These are phyloP conservation scores for Atkinsonella texensis DNA, from an alignment of 2,329 filamentous ascomycete genomes.

Conservation along the genomic window DNA sequence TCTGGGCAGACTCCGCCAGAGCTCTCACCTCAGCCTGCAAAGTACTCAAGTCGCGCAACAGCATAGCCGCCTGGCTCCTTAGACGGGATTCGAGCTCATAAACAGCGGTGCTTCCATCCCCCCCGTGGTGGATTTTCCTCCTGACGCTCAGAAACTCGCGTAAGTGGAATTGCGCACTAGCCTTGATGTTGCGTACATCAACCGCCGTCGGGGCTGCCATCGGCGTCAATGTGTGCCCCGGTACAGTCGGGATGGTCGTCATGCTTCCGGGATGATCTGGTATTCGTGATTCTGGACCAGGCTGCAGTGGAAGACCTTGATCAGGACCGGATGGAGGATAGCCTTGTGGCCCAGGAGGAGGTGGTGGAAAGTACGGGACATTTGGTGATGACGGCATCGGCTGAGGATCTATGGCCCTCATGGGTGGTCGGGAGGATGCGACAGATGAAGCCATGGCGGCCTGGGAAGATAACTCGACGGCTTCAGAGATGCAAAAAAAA, in stretches of 20 bases:
- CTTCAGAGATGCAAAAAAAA: too few relatives aligned
- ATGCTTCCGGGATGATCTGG: constrained; percentile 13
- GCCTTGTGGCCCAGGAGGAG: neutral
- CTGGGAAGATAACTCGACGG: neutral
- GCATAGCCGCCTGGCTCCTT: constrained; percentile 27
- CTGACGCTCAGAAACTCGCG: constrained; percentile 24
- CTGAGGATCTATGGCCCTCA: constrained; percentile 16
- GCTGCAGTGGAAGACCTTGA: constrained; percentile 9
- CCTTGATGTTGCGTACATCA: constrained; percentile 16
- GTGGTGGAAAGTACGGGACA: constrained; percentile 9
- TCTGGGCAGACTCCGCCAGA: constrained; percentile 32
- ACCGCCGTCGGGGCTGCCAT: constrained; percentile 14
- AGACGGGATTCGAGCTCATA: constrained; percentile 31
- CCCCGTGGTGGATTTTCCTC: constrained; percentile 17
- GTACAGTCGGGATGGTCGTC: constrained; percentile 11
- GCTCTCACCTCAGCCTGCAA: constrained; percentile 32
- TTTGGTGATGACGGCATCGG: constrained; percentile 14
- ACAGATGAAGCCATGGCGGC: constrained; percentile 3
- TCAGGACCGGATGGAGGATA: neutral
- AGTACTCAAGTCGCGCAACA: constrained; percentile 31
- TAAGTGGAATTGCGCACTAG: constrained; percentile 24
- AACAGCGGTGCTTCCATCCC: constrained; percentile 16
- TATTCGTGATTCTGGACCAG: constrained; percentile 11
- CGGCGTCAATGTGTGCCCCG: constrained; percentile 10
- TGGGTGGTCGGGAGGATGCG: constrained; percentile 10